Base-by-base conservation (phyloP, 306 rosid species). In the Prunus campanulata region DNA sequence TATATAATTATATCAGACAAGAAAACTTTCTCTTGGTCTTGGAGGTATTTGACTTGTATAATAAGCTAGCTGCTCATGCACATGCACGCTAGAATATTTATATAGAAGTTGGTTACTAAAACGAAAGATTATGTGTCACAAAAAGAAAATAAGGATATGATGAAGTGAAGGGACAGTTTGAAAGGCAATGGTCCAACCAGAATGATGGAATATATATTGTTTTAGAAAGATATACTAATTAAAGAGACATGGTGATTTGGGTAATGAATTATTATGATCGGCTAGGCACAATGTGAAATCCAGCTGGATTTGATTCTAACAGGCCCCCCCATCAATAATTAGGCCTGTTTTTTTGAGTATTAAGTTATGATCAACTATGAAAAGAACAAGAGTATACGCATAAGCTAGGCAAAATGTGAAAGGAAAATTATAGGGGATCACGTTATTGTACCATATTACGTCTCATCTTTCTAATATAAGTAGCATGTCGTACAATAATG, bases 181-280 rank as follows among this genome's bases (percentile, higher is more conserved):
- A 14, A 27, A 15, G 46, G 20, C 46, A 32, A 64, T 18, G 19
- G 2, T 5, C 56, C 74, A 68, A 69, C 24, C 60, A 69, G 15
- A 49, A 25, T 25, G 44, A 69, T 48, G 42, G 46, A 69, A 3
- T 8, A 25, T 56, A 20, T 8, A 20, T 56, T 56, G 62, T 19
- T 56, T 20, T 56, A 56, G 25, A 56, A 56, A 56, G 25, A n/a
- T 56, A 56, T 47, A 25, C 74, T 8, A 49, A 24, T 27, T 14
- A 19, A 25, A 27, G 60, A 27, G 72, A 47, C 42, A 24, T 6
- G 12, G 39, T 47, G n/a, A 10, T 24, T 68, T 11, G 27, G 54
- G 54, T 42, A 39, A 14, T 68, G 56, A 67, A 67, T 67, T 67
- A 68, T 47, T 67, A 68, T 47, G 55, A 68, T 4, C 56, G 13